A percentile compares a stretch with the other conserved stretches of the same genome.
Conservation (phyloP, 2,329 filamentous ascomycete genomes). For the Atkinsonella texensis region DNA sequence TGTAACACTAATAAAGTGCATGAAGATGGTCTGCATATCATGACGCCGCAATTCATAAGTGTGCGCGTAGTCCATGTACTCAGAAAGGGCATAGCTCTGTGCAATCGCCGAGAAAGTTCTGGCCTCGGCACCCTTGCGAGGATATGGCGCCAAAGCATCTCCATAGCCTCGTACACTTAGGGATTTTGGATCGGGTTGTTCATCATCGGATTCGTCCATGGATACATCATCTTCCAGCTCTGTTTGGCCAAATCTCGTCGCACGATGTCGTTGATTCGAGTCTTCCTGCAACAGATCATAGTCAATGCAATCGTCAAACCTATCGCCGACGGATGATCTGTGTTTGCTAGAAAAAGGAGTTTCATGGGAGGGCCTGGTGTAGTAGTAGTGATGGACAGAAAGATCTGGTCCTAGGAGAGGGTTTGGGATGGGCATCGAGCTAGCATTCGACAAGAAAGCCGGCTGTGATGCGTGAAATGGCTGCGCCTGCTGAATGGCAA, state of each 20-base stretch:
- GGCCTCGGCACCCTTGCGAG: conserved; percentile 28
- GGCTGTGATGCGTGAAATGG: not conserved
- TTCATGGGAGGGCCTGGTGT: not conserved
- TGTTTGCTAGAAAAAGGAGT: conserved; percentile 5
- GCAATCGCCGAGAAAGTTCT: conserved; percentile 38
- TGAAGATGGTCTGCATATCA: conserved; percentile 72
- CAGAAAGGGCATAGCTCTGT: conserved; percentile 42
- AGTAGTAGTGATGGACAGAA: conserved; percentile 2
- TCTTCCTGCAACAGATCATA: not conserved
- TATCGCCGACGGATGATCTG: conserved; percentile 6
- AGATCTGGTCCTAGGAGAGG: conserved; percentile 9
- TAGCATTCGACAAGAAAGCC: conserved; percentile 1
- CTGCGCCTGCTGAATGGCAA: conserved; percentile 3
- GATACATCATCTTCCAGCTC: conserved; percentile 3
- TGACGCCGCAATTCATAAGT: conserved; percentile 68
- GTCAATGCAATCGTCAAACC: conserved; percentile 1
- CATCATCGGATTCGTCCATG: conserved; percentile 47
- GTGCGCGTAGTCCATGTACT: conserved; percentile 52
- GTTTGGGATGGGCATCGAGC: conserved; percentile 11
- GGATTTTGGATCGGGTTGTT: conserved; percentile 25
- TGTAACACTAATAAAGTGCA: conserved; percentile 83
- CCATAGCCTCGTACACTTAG: conserved; percentile 17
- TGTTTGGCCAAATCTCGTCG: not conserved
- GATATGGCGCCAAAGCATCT: conserved; percentile 19
- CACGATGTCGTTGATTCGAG: not conserved